Evolutionary conservation across 192 early-diverging fungal genomes (phyloP).

Genomic region (Mortierella antarctica): DNA sequence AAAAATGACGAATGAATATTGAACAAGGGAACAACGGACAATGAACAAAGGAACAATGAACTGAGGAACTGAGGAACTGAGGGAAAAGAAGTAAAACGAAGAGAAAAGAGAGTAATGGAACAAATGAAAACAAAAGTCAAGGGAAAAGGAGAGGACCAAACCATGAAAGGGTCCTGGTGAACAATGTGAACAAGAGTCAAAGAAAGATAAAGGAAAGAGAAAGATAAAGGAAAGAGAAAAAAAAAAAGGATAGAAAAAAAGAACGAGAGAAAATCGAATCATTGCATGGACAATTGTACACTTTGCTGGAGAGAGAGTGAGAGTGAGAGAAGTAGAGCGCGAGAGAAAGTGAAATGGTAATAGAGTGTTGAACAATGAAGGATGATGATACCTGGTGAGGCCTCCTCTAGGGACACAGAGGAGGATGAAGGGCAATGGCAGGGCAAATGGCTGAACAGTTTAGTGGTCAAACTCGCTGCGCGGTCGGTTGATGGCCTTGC

Average conservation of each 20-base stretch:
- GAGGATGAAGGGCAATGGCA: background rate
- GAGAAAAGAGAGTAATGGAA: background rate
- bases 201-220: background rate
- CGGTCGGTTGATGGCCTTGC: conserved; percentile 24
- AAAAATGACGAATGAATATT: background rate
- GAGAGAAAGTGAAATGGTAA: background rate
- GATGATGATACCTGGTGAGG: too few species aligned
- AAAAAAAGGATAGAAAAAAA: background rate
- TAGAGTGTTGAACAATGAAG: background rate
- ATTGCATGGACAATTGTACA: too few species aligned
- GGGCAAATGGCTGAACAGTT: background rate
- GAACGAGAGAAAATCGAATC: background rate
- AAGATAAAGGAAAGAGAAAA: background rate
- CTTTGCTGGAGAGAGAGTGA: too few species aligned
- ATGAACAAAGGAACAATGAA: background rate
- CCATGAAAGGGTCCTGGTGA: background rate
- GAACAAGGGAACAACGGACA: background rate
- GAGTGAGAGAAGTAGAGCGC: too few species aligned
- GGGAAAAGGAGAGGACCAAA: background rate
- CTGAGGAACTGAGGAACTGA: background rate
- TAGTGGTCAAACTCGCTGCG: conserved; percentile 36
- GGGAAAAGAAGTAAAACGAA: background rate
- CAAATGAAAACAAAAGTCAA: background rate
- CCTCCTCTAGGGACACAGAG: background rate
- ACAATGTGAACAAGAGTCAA: background rate